These are phyloP conservation scores for Quercus alba DNA, from an alignment of 306 rosid genomes.

Conservation along the genomic window DNA sequence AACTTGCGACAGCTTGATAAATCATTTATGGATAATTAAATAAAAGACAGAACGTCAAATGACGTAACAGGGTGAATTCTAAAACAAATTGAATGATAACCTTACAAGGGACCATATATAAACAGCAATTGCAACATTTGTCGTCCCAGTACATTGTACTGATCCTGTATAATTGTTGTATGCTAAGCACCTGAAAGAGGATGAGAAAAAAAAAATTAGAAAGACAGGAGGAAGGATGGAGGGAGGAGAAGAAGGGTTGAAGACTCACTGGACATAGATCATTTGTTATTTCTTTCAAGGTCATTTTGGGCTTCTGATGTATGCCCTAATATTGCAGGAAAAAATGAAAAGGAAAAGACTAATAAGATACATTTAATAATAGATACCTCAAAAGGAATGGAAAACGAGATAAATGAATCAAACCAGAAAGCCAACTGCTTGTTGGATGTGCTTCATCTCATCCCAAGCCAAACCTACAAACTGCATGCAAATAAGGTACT, in stretches of 20 bases:
- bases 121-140: no score
- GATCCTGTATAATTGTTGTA: no score
- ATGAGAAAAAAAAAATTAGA: no score
- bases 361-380: slow-evolving; percentile 1
- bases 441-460: slow-evolving; percentile 93
- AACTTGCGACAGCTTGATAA: no score
- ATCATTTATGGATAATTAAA: no score
- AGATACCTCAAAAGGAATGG: not conserved
- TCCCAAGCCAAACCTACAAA: slow-evolving; percentile 97
- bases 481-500: slow-evolving; percentile 41
- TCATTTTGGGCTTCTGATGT: slow-evolving; percentile 96
- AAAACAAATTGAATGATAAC: no score
- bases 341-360: slow-evolving; percentile 5
- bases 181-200: no score
- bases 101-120: no score
- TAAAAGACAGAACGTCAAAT: no score
- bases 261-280: slow-evolving; percentile 90
- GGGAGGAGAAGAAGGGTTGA: not conserved
- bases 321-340: slow-evolving; percentile 57
- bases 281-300: slow-evolving; percentile 88
- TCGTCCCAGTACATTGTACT: no score
- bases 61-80: no score
- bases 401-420: no score
- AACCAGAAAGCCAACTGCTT: slow-evolving; percentile 82
- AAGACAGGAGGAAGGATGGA: not conserved